A percentile compares a stretch with the other conserved stretches of the same genome.
These are phyloP conservation scores for Xylaria scruposa DNA, from an alignment of 495 filamentous ascomycete genomes.

Conservation along the genomic window DNA sequence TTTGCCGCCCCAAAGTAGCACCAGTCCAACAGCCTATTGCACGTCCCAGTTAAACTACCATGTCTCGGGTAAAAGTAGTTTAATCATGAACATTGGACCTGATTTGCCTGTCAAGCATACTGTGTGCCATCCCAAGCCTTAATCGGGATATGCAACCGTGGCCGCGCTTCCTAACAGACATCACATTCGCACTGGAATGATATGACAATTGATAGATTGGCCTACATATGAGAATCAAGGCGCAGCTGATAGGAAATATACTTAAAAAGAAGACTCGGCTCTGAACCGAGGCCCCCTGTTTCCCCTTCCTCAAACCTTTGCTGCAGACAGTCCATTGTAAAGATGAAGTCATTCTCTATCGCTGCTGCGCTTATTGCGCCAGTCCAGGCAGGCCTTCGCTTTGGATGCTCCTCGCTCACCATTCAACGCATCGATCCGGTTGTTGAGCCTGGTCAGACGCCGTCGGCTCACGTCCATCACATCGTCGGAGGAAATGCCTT, in stretches of 20 bases:
- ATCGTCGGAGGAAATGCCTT: conserved; percentile 59
- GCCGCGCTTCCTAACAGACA: conserved; percentile 22
- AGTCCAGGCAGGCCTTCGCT: conserved; percentile 53
- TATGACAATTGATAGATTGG: not conserved
- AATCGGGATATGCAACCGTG: conserved; percentile 23
- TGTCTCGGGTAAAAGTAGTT: conserved; percentile 36
- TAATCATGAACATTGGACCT: conserved; percentile 27
- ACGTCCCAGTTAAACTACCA: conserved; percentile 32
- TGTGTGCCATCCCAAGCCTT: conserved; percentile 11
- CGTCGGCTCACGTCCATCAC: conserved; percentile 56
- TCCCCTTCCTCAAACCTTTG: conserved; percentile 32
- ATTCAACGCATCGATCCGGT: conserved; percentile 56
- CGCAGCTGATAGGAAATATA: not conserved
- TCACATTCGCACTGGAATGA: conserved; percentile 4
- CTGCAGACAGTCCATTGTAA: conserved; percentile 28
- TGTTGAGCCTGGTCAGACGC: conserved; percentile 52
- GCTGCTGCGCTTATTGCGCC: conserved; percentile 47
- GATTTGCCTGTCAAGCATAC: conserved; percentile 23
- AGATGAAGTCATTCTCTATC: conserved; percentile 54
- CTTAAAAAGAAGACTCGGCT: conserved; percentile 16
- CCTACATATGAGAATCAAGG: not conserved
- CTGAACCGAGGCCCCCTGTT: conserved; percentile 20
- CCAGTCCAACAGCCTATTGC: conserved; percentile 27
- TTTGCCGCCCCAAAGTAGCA: conserved; percentile 32
- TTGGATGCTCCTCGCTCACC: conserved; percentile 54